phyloP scores from a whole-genome alignment of 805 yeast genomes.

The Candida railenensis region DNA sequence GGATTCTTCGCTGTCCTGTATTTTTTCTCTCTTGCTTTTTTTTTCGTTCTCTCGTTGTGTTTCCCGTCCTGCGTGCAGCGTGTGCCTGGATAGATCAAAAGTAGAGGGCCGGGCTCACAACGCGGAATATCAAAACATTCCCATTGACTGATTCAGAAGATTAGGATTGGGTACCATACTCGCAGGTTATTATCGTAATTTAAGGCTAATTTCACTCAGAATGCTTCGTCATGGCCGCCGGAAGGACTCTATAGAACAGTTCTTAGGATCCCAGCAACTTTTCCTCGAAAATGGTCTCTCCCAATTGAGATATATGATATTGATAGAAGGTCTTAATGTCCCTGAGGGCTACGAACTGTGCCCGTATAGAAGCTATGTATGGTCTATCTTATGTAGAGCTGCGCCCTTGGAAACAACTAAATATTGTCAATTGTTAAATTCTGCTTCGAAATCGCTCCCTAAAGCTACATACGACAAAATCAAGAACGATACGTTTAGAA shows the following conservation, averaged over 20 bases:
- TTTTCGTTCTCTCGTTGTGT: not conserved
- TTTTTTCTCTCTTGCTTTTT: not conserved
- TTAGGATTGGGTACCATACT: too few species aligned
- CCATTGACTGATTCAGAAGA: too few species aligned
- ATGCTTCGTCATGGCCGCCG: slow-evolving; percentile 22
- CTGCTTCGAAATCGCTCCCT: slow-evolving; percentile 46
- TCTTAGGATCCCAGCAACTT: slow-evolving; percentile 34
- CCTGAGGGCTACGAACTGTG: slow-evolving; percentile 52
- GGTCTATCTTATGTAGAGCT: slow-evolving; percentile 74
- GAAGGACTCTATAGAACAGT: slow-evolving; percentile 38
- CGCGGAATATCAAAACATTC: not conserved
- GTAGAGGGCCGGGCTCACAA: not conserved
- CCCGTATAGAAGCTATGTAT: slow-evolving; percentile 71
- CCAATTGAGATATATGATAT: slow-evolving; percentile 36
- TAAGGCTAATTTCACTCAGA: too few species aligned
- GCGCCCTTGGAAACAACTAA: slow-evolving; percentile 55
- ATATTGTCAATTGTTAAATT: slow-evolving; percentile 52
- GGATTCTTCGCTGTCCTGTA: not conserved
- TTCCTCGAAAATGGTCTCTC: slow-evolving; percentile 33
- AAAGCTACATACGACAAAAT: slow-evolving; percentile 66
- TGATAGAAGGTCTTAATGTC: slow-evolving; percentile 38
- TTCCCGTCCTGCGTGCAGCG: not conserved
- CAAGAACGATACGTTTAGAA: slow-evolving; percentile 81
- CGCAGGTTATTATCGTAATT: too few species aligned
- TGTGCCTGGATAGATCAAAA: not conserved